These are phyloP conservation scores for Hyphochytrium catenoides DNA, from an alignment of 352 stramenopile genomes.

Conservation along the genomic window DNA sequence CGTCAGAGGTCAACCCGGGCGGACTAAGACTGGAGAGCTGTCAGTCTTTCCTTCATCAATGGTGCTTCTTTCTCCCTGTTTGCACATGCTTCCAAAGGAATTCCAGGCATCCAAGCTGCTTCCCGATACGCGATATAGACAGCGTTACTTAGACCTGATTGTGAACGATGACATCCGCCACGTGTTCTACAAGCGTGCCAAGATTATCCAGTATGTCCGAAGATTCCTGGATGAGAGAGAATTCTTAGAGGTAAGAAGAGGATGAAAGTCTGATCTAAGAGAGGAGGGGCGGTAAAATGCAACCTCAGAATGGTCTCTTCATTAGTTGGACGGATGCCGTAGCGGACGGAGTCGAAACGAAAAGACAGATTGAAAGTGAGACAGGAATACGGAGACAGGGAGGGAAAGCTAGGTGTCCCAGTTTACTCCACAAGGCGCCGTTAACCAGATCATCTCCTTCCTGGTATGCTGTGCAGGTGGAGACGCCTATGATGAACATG, in stretches of 20 bases:
- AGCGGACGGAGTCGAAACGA: too few relatives aligned
- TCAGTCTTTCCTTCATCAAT: constrained; percentile 78
- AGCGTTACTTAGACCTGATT: constrained; percentile 89
- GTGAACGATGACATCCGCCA: constrained; percentile 75
- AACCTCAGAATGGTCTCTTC: too few relatives aligned
- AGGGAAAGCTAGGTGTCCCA: too few relatives aligned
- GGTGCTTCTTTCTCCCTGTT: constrained; percentile 44
- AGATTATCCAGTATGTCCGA: constrained; percentile 81
- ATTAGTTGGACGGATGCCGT: too few relatives aligned
- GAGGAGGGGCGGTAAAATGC: too few relatives aligned
- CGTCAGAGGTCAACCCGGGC: constrained; percentile 73
- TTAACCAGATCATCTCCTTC: too few relatives aligned
- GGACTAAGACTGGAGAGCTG: constrained; percentile 93
- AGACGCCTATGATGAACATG: constrained; percentile 91
- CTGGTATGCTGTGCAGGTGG: too few relatives aligned
- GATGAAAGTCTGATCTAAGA: too few relatives aligned
- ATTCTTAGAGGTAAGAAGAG: constrained; percentile 95
- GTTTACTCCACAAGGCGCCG: too few relatives aligned
- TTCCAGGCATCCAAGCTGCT: constrained; percentile 14
- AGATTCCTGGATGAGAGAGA: constrained; percentile 70
- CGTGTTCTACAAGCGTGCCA: constrained; percentile 74
- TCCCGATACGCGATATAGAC: constrained; percentile 50
- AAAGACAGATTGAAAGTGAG: too few relatives aligned
- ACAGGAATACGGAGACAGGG: too few relatives aligned
- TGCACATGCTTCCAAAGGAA: constrained; percentile 55